A percentile compares a stretch with the other conserved stretches of the same genome.
Evolutionary conservation across 1,139 yeast species (phyloP).

Genomic region (Nakaseomyces delphensis): DNA sequence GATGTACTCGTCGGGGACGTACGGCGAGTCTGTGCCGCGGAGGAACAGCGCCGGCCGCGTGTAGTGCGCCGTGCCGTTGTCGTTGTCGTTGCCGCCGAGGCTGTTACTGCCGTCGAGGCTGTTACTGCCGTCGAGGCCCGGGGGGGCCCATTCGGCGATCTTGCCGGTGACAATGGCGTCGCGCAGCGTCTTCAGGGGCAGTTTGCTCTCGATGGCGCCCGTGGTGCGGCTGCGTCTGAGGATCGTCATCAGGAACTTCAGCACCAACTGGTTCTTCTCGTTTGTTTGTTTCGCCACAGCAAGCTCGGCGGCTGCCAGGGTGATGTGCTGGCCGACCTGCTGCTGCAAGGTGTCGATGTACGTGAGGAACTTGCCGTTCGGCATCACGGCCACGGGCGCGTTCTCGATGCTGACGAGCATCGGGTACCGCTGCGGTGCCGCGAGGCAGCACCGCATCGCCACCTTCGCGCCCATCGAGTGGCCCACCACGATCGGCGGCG

Average conservation of each 20-base stretch:
- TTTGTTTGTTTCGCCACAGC: slow-evolving; percentile 50
- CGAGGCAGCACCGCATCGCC: slow-evolving; percentile 77
- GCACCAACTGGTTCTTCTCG: slow-evolving; percentile 52
- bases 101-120: slow-evolving; percentile 38
- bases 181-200: slow-evolving; percentile 64
- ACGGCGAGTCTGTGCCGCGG: slow-evolving; percentile 67
- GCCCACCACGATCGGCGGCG: slow-evolving; percentile 61
- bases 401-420: slow-evolving; percentile 77
- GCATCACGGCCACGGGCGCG: slow-evolving; percentile 66
- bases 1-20: slow-evolving; percentile 79
- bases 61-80: slow-evolving; percentile 48
- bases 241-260: slow-evolving; percentile 53
- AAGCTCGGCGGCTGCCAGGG: slow-evolving; percentile 60
- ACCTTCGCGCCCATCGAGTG: slow-evolving; percentile 98
- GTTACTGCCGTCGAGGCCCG: no score
- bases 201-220: slow-evolving; percentile 38
- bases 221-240: slow-evolving; percentile 43
- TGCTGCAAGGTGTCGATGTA: slow-evolving; percentile 57
- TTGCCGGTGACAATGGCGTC: slow-evolving; percentile 54
- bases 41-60: slow-evolving; percentile 69
- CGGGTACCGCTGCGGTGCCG: slow-evolving; percentile 55
- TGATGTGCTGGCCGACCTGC: slow-evolving; percentile 41
- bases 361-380: slow-evolving; percentile 52
- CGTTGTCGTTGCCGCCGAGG: no score
- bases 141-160: slow-evolving; percentile 64